These are phyloP conservation scores for Gynochthodes officinalis DNA, from an alignment of 257 asterid genomes.

Conservation along the genomic window DNA sequence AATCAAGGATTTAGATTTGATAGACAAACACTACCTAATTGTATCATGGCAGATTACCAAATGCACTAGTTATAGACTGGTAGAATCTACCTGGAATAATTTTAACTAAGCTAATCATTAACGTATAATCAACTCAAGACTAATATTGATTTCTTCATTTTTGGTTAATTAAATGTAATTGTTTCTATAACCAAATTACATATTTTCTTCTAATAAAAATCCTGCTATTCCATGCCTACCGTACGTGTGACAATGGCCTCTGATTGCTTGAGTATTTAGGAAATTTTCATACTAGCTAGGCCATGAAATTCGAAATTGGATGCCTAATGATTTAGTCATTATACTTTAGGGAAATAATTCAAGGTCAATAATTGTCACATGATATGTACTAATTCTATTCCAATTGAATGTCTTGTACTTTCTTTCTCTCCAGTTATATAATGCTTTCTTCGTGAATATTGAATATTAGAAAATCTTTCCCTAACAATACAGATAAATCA, in stretches of 20 bases:
- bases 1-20: not conserved
- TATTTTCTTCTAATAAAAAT: not conserved
- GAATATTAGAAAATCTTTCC: no score
- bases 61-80: conserved; percentile 4
- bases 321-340: not conserved
- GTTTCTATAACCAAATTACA: not conserved
- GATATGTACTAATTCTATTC: not conserved
- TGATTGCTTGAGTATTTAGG: not conserved
- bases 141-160: not conserved
- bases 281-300: not conserved
- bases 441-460: not conserved
- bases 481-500: no score
- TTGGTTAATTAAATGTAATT: not conserved
- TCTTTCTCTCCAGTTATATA: not conserved
- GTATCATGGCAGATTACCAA: conserved; percentile 15
- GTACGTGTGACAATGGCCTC: not conserved
- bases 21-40: conserved; percentile 7
- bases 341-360: not conserved
- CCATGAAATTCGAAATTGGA: not conserved
- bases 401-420: not conserved
- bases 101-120: conserved; percentile 5
- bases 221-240: not conserved
- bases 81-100: conserved; percentile 4
- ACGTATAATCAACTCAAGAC: not conserved
- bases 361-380: not conserved